These are phyloP conservation scores for Sclerotinia sclerotiorum DNA, from an alignment of 2,329 filamentous ascomycete genomes.

Conservation along the genomic window DNA sequence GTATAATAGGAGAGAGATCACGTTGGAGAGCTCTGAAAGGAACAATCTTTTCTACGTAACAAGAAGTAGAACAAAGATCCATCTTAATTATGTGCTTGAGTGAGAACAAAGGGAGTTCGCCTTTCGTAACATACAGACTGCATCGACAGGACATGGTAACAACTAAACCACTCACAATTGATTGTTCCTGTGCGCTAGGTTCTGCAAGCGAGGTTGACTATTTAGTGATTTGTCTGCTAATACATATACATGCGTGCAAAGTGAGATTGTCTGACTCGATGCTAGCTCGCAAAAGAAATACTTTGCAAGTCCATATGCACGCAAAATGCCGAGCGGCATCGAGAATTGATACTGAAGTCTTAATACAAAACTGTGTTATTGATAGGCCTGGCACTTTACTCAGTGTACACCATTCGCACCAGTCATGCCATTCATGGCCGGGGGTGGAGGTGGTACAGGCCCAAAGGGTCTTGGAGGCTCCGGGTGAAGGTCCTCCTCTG, in stretches of 20 bases:
- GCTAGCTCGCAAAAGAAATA: neutral
- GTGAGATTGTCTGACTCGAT: neutral
- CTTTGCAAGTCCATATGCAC: neutral
- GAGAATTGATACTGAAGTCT: neutral
- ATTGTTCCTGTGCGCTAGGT: neutral
- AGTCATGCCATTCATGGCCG: conserved; percentile 33
- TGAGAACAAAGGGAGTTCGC: neutral
- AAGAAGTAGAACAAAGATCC: neutral
- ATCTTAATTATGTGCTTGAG: neutral
- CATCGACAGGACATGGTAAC: neutral
- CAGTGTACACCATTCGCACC: conserved; percentile 21
- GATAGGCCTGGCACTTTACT: conserved; percentile 7
- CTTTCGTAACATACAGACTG: too few relatives aligned
- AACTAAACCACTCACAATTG: neutral
- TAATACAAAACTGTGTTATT: conserved; percentile 23
- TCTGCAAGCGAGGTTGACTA: conserved; percentile 9
- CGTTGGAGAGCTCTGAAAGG: neutral
- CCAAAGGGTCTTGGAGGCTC: conserved; percentile 39
- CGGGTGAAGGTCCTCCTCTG: conserved; percentile 40
- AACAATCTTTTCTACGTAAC: neutral
- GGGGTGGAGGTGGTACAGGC: conserved; percentile 39
- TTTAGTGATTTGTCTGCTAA: conserved; percentile 18
- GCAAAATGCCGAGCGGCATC: neutral
- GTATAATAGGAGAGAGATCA: neutral
- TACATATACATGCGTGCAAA: conserved; percentile 22